Percentiles rank a stretch among this genome's conserved stretches.
These are phyloP conservation scores for Podospora sp. DNA, from an alignment of 495 filamentous ascomycete species.

Conservation along the genomic window DNA sequence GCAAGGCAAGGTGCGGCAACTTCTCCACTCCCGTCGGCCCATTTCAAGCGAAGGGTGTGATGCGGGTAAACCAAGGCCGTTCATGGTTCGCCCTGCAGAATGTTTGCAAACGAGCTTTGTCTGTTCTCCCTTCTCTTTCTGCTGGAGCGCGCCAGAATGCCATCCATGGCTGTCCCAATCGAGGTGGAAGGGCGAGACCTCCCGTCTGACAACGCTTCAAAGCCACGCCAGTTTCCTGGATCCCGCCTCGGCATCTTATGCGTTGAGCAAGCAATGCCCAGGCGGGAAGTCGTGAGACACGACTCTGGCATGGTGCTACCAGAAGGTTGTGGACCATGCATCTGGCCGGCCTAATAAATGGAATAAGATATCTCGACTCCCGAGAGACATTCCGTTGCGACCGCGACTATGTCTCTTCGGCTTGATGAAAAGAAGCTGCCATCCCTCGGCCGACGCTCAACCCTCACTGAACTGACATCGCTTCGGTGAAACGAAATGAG, in stretches of 20 bases:
- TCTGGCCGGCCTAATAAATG: conserved; percentile 1
- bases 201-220: neutral
- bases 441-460: neutral
- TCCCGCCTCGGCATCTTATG: conserved; percentile 11
- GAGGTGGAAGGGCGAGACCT: neutral
- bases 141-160: neutral
- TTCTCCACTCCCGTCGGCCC: neutral
- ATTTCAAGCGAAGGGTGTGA: conserved; percentile 2
- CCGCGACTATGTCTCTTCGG: neutral
- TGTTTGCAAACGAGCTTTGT: neutral
- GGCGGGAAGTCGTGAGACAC: conserved; percentile 11
- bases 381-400: conserved; percentile 5
- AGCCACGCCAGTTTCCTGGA: conserved; percentile 7
- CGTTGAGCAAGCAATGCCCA: neutral
- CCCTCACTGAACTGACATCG: neutral
- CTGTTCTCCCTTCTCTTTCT: neutral
- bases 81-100: neutral
- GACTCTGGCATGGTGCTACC: conserved; percentile 14
- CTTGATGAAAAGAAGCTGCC: neutral
- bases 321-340: conserved; percentile 5
- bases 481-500: neutral
- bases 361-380: neutral
- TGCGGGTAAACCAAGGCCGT: conserved; percentile 8
- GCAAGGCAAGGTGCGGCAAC: conserved; percentile 10
- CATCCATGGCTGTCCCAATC: neutral